Evolutionary conservation across 768 basidiomycete genomes (phyloP).

Genomic region (Postia placenta): DNA sequence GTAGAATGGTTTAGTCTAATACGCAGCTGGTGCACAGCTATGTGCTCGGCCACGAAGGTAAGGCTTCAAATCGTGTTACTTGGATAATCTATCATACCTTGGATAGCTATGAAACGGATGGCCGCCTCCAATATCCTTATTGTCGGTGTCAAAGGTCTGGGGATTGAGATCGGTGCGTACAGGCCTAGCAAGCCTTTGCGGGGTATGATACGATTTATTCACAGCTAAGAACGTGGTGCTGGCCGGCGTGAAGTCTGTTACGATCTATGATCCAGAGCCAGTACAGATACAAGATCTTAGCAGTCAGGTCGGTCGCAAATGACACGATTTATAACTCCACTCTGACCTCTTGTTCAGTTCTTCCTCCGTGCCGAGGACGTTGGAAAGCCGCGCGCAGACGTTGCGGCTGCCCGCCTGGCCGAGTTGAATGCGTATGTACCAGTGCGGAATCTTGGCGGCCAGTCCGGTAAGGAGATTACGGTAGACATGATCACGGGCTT

Average conservation of each 20-base stretch:
- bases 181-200: constrained; percentile 1
- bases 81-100: too few species aligned
- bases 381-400: constrained; percentile 82
- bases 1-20: not conserved
- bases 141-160: constrained; percentile 86
- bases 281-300: constrained; percentile 87
- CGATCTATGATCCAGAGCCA: constrained; percentile 88
- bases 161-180: constrained; percentile 83
- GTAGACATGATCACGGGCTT: constrained; percentile 81
- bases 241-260: constrained; percentile 96
- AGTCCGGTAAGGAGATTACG: constrained; percentile 69
- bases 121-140: constrained; percentile 92
- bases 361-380: constrained; percentile 86
- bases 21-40: constrained; percentile 46
- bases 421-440: constrained; percentile 97
- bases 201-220: constrained; percentile 3
- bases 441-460: constrained; percentile 78
- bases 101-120: constrained; percentile 99
- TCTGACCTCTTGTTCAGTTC: constrained; percentile 54
- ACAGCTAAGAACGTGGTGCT: constrained; percentile 91
- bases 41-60: constrained; percentile 95
- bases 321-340: too few species aligned
- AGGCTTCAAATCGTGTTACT: too few species aligned
- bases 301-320: constrained; percentile 56
- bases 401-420: constrained; percentile 80